These are phyloP conservation scores for Solanum hybrid DNA, from an alignment of 305 asterid genomes.

Conservation along the genomic window DNA sequence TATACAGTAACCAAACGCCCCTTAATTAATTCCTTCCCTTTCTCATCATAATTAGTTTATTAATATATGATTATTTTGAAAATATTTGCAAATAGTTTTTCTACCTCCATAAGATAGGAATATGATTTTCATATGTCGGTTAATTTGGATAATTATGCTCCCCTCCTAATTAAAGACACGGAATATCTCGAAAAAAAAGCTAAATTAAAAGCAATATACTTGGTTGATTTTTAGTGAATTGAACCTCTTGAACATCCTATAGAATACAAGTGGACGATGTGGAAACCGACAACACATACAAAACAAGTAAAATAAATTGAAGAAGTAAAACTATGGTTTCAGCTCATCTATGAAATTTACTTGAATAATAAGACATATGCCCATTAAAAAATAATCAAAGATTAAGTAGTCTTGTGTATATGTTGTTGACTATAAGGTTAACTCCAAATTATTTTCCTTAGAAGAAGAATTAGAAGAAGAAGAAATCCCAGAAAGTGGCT, in stretches of 20 bases:
- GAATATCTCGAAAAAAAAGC: not conserved
- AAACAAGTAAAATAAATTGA: not conserved
- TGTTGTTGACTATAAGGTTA: not conserved
- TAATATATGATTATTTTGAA: too few relatives aligned
- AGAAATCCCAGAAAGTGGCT: not conserved
- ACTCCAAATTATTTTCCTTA: not conserved
- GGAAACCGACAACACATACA: not conserved
- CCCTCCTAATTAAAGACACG: not conserved
- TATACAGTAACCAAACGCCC: too few relatives aligned
- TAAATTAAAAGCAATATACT: not conserved
- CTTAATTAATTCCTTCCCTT: too few relatives aligned
- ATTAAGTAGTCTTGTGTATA: not conserved
- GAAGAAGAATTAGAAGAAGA: not conserved
- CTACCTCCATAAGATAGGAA: not conserved
- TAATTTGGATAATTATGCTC: not conserved
- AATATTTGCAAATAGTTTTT: not conserved
- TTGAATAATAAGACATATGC: not conserved
- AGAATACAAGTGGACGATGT: not conserved
- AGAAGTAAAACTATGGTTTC: not conserved
- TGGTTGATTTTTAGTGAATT: not conserved
- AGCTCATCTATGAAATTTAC: not conserved
- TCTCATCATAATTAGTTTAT: too few relatives aligned
- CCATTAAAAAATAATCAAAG: not conserved
- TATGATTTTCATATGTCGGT: too few relatives aligned
- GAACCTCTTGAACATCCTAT: not conserved